Base-by-base conservation (phyloP, 306 rosid genomes). In the Acacia crassicarpa region DNA sequence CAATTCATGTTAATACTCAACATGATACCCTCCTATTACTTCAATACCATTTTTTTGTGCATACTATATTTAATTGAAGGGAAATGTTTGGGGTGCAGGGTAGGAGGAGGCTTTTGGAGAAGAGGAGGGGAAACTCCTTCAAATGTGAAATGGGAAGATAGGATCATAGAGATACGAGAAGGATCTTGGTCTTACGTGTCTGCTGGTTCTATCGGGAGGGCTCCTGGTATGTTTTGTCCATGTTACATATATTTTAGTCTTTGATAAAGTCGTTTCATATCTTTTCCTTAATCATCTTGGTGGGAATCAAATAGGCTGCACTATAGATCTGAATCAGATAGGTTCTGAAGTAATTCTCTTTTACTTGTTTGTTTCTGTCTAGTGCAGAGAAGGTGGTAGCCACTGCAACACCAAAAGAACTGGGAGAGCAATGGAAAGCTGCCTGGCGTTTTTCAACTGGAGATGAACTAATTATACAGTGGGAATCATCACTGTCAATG, bases 171-270 rank as follows among this genome's bases (percentile, higher is more conserved):
- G 89, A 92, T 95, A 83, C 94, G 91, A 32, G 95, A 93, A 89
- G 99, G 97, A 70, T 88, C 95, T 76, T 95, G 99, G 98, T 93
- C 96, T 46, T 93, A 95, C 79, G 93, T 95, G 46, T 97, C 92
- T 75, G 95, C 93, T 66, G 97, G 90, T 59, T 86, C 91, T 67
- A 90, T 95, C 61, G 99, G 99, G 77, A 83, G 87, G 92, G 89
- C 90, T 72, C 95, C 99, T 73, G 97, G 98, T 93, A 89, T 83
- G 94, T 86, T 84, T 75, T 74, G 54, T 69, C 30, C 62, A 74
- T 30, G 69, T 61, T 66, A 66, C 72, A 56, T 83, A 23, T 74
- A 67, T 63, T 58, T 56, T 62, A 61, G 30, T 69, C 66, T 8
- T 8, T 30, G 48, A 6, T 67, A 19, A 67, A 66, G 44, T 81